phyloP scores from a whole-genome alignment of 768 basidiomycete species.

The Dacryopinax spathularia region DNA sequence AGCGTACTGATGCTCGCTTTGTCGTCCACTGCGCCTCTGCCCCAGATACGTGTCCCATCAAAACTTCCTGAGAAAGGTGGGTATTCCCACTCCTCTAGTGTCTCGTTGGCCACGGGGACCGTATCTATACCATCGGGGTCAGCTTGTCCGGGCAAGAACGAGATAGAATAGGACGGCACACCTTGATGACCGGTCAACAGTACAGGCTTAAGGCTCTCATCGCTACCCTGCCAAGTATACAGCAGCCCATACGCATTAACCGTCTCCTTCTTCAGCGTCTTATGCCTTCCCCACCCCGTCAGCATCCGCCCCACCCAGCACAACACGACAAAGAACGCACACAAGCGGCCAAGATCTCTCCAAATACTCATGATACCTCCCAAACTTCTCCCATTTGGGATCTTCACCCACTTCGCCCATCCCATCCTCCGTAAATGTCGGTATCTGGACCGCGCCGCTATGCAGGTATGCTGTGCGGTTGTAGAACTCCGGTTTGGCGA shows the following conservation, averaged over 20 bases:
- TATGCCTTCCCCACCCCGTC: too few relatives aligned
- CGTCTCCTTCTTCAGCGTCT: slow-evolving; percentile 42
- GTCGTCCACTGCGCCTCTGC: slow-evolving; percentile 59
- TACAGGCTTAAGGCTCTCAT: slow-evolving; percentile 47
- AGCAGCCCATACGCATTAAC: slow-evolving; percentile 64
- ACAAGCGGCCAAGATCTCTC: slow-evolving; percentile 44
- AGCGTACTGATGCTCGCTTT: slow-evolving; percentile 28
- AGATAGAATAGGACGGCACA: too few relatives aligned
- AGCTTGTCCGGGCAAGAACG: not conserved
- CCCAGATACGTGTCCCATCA: slow-evolving; percentile 56
- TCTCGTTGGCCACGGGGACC: slow-evolving; percentile 47
- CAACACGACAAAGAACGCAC: slow-evolving; percentile 27
- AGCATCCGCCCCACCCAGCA: too few relatives aligned
- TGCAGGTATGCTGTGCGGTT: not conserved
- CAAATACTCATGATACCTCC: slow-evolving; percentile 44
- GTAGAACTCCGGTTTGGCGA: not conserved
- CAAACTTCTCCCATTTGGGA: slow-evolving; percentile 36
- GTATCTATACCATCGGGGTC: slow-evolving; percentile 30
- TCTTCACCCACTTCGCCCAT: not conserved
- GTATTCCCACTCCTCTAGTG: slow-evolving; percentile 40
- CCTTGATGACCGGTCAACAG: slow-evolving; percentile 49
- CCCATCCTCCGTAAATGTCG: not conserved
- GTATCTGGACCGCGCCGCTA: not conserved
- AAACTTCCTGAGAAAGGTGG: slow-evolving; percentile 51
- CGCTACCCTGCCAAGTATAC: slow-evolving; percentile 55